Percentiles rank a stretch among this genome's conserved stretches.
These are phyloP conservation scores for Yarrowia bubula DNA, from an alignment of 805 yeast species.

Conservation along the genomic window DNA sequence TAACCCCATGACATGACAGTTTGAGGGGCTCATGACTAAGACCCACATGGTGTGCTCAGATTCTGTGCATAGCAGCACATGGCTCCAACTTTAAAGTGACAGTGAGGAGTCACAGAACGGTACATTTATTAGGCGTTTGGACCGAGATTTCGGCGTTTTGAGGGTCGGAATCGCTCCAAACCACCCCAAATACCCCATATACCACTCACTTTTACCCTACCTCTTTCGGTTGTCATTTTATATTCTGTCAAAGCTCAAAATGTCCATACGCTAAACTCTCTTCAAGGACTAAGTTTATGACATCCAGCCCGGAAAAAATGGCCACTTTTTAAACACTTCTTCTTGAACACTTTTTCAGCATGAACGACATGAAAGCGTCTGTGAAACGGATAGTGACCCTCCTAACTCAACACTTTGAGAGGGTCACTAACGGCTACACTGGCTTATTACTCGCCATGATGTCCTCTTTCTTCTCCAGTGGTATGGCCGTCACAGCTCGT, in stretches of 20 bases:
- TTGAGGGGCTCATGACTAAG: neutral
- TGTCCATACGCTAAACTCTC: too few relatives aligned
- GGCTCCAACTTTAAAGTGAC: neutral
- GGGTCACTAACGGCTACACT: slow-evolving; percentile 35
- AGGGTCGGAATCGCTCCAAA: too few relatives aligned
- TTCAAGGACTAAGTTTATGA: too few relatives aligned
- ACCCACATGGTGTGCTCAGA: neutral
- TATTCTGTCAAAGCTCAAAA: too few relatives aligned
- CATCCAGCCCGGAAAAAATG: too few relatives aligned
- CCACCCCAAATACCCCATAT: too few relatives aligned
- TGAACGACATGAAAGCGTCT: neutral
- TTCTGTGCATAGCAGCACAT: slow-evolving; percentile 9
- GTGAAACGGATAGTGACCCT: neutral
- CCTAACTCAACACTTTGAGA: neutral
- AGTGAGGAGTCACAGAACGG: too few relatives aligned
- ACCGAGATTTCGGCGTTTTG: too few relatives aligned
- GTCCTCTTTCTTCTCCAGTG: slow-evolving; percentile 71
- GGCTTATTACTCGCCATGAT: slow-evolving; percentile 60
- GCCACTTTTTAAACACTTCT: too few relatives aligned
- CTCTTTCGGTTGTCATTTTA: too few relatives aligned
- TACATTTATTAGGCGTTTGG: too few relatives aligned
- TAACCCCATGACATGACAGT: neutral
- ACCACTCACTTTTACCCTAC: too few relatives aligned
- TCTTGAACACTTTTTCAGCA: neutral
- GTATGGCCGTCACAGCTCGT: slow-evolving; percentile 75